These are phyloP conservation scores for Voacanga thouarsii DNA, from an alignment of 257 asterid species.

Conservation along the genomic window DNA sequence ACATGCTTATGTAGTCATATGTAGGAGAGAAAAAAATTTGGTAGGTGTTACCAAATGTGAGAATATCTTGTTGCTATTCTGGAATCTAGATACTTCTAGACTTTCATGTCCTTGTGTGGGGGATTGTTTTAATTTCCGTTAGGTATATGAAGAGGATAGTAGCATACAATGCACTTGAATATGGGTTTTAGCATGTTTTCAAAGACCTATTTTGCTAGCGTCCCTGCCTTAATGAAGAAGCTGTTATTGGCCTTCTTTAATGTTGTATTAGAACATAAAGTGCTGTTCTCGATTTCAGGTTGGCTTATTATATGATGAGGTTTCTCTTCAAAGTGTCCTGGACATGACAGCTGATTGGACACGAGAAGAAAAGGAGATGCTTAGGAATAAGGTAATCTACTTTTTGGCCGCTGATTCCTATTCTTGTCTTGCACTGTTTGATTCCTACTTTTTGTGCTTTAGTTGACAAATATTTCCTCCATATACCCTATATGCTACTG, in stretches of 20 bases:
- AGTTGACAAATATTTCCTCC: background rate
- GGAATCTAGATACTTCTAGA: background rate
- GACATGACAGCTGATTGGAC: constrained; percentile 97
- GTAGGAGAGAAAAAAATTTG: background rate
- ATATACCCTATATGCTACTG: background rate
- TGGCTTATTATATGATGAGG: constrained; percentile 84
- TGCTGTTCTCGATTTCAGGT: constrained; percentile 50
- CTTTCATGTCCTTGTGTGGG: background rate
- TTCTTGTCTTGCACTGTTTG: background rate
- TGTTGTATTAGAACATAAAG: background rate
- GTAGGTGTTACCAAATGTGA: background rate
- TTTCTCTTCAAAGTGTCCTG: constrained; percentile 70
- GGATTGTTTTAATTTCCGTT: background rate
- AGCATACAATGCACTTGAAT: background rate
- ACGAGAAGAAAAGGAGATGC: constrained; percentile 71
- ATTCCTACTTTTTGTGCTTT: background rate
- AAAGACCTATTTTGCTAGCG: background rate
- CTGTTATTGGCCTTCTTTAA: background rate
- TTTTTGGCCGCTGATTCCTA: background rate
- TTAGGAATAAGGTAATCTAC: constrained; percentile 70
- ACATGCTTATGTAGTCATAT: background rate
- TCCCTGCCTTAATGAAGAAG: background rate
- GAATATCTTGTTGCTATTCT: background rate
- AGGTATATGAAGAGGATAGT: background rate
- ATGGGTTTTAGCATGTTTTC: background rate